Evolutionary conservation across 495 filamentous ascomycete species (phyloP).

Genomic region (Daldinia loculata): DNA sequence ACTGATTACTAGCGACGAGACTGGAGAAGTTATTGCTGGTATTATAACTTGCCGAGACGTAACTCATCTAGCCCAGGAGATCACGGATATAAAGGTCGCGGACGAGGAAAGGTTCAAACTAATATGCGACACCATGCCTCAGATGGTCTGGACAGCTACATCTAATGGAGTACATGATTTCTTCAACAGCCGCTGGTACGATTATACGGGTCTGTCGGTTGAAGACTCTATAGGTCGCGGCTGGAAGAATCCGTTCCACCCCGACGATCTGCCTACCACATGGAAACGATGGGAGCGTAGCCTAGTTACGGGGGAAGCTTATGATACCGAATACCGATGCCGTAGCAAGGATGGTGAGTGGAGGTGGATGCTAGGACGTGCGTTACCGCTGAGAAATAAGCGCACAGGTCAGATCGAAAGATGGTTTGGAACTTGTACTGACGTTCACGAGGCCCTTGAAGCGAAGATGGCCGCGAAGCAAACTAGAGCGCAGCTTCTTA

Average conservation of each 20-base stretch:
- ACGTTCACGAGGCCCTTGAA: slow-evolving; percentile 71
- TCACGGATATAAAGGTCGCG: slow-evolving; percentile 66
- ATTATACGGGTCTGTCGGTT: slow-evolving; percentile 70
- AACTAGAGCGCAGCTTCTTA: slow-evolving; percentile 68
- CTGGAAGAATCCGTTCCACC: slow-evolving; percentile 57
- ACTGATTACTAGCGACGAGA: slow-evolving; percentile 63
- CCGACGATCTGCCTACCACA: slow-evolving; percentile 65
- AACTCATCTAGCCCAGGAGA: slow-evolving; percentile 64
- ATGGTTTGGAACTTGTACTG: slow-evolving; percentile 77
- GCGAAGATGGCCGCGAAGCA: slow-evolving; percentile 65
- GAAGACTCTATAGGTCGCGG: slow-evolving; percentile 57
- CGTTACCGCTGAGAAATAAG: slow-evolving; percentile 67
- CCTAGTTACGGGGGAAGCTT: slow-evolving; percentile 70
- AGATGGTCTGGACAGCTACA: slow-evolving; percentile 71
- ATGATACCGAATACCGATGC: slow-evolving; percentile 72
- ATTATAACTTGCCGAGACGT: slow-evolving; percentile 71
- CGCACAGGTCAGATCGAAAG: slow-evolving; percentile 69
- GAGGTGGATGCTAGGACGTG: slow-evolving; percentile 76
- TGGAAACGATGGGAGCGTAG: slow-evolving; percentile 63
- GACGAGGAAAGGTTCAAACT: slow-evolving; percentile 72
- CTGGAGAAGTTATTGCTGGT: slow-evolving; percentile 72
- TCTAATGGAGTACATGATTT: slow-evolving; percentile 70
- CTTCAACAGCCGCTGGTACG: slow-evolving; percentile 74
- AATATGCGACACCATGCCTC: slow-evolving; percentile 76
- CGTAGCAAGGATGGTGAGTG: slow-evolving; percentile 67